phyloP scores from a whole-genome alignment of 352 stramenopile species.

The Phytophthora hibernalis region DNA sequence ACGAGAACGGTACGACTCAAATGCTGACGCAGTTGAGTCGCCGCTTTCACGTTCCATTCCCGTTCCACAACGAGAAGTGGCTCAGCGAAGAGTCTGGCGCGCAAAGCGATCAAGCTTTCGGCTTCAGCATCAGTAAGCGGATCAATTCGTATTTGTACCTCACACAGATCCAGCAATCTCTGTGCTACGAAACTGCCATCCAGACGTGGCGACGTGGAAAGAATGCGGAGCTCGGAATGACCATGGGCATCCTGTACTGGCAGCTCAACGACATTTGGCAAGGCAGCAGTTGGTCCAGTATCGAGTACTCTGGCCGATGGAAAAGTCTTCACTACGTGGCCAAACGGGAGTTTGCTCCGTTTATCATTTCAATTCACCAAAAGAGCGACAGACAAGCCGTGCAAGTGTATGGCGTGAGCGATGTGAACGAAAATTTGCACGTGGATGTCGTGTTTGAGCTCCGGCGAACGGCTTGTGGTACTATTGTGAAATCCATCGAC shows the following conservation, averaged over 20 bases:
- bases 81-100: conserved; percentile 36
- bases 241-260: conserved; percentile 90
- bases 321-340: conserved; percentile 86
- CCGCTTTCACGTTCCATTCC: conserved; percentile 76
- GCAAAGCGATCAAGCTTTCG: conserved; percentile 31
- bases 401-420: conserved; percentile 55
- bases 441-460: conserved; percentile 57
- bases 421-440: conserved; percentile 44
- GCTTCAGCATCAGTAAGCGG: conserved; percentile 50
- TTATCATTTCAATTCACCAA: conserved; percentile 59
- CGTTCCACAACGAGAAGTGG: conserved; percentile 67
- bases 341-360: conserved; percentile 71
- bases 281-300: conserved; percentile 87
- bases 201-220: conserved; percentile 74
- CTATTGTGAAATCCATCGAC: conserved; percentile 49
- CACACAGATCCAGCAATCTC: conserved; percentile 78
- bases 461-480: conserved; percentile 44
- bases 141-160: conserved; percentile 77
- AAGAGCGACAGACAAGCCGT: conserved; percentile 31
- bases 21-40: conserved; percentile 77
- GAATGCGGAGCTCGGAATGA: conserved; percentile 51
- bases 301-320: conserved; percentile 82
- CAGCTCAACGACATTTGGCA: conserved; percentile 91
- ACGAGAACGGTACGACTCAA: conserved; percentile 77
- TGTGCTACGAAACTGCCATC: conserved; percentile 86